Evolutionary conservation across 257 asterid genomes (phyloP).

Genomic region (Mentha longifolia): DNA sequence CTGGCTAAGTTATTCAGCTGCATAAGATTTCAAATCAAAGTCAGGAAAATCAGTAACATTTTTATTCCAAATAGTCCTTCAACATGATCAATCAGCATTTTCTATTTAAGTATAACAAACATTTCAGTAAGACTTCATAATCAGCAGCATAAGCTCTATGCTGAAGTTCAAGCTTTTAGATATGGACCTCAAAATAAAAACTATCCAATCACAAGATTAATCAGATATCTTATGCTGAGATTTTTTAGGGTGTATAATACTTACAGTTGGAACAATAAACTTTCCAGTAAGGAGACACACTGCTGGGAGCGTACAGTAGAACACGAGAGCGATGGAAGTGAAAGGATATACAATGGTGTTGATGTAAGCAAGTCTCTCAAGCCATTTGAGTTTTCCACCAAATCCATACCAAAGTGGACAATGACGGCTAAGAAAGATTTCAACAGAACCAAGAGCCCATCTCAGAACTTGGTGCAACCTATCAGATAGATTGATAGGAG

Average conservation of each 20-base stretch:
- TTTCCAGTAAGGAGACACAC: slow-evolving; percentile 38
- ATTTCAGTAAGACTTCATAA: slow-evolving; percentile 1
- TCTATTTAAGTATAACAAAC: neutral
- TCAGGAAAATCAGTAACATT: slow-evolving; percentile 24
- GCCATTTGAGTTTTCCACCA: slow-evolving; percentile 39
- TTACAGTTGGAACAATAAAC: slow-evolving; percentile 38
- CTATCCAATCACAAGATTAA: slow-evolving; percentile 58
- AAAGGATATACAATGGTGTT: slow-evolving; percentile 39
- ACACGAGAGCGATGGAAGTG: slow-evolving; percentile 37
- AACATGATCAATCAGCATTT: neutral
- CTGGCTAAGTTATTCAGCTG: slow-evolving; percentile 76
- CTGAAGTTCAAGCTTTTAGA: slow-evolving; percentile 30
- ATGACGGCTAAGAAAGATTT: slow-evolving; percentile 38
- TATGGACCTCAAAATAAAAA: slow-evolving; percentile 39
- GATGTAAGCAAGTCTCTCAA: slow-evolving; percentile 36
- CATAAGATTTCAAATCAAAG: slow-evolving; percentile 20
- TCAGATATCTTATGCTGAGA: neutral
- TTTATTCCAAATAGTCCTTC: neutral
- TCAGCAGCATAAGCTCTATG: slow-evolving; percentile 4
- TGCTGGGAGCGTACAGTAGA: slow-evolving; percentile 37
- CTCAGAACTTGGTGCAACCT: slow-evolving; percentile 85
- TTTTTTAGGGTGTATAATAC: slow-evolving; percentile 6
- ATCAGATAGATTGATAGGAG: slow-evolving; percentile 83
- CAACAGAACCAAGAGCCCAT: slow-evolving; percentile 42
- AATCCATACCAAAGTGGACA: slow-evolving; percentile 40